Evolutionary conservation across 106 monocot species (phyloP).

Genomic region (Acorus calamus): DNA sequence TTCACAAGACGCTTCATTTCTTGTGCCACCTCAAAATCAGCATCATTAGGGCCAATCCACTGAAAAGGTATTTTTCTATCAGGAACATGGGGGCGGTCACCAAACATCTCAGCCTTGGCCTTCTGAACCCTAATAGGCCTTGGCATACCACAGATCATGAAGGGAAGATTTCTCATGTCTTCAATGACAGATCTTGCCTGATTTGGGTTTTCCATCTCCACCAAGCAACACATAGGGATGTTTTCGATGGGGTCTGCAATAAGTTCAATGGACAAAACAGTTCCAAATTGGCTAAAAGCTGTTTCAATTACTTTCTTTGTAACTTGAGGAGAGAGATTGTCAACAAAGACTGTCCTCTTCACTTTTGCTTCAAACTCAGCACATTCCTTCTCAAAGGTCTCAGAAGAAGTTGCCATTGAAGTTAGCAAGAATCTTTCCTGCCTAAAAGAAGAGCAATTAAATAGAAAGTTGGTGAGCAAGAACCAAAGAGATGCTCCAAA

Average conservation of each 20-base stretch:
- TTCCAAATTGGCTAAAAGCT: constrained; percentile 66
- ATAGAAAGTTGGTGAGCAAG: too few relatives aligned
- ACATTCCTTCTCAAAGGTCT: constrained; percentile 27
- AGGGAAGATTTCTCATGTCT: constrained; percentile 47
- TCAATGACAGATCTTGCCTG: constrained; percentile 33
- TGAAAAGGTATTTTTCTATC: constrained; percentile 42
- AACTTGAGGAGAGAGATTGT: constrained; percentile 66
- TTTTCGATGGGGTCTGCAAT: constrained; percentile 44
- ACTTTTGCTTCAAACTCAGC: constrained; percentile 69
- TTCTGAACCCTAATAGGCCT: constrained; percentile 48
- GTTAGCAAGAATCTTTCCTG: too few relatives aligned
- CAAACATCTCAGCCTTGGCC: constrained; percentile 63
- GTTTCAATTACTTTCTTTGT: constrained; percentile 37
- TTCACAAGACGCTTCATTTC: constrained; percentile 36
- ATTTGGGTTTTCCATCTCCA: constrained; percentile 64
- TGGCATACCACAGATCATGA: constrained; percentile 86
- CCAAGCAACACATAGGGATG: constrained; percentile 60
- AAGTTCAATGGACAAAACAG: constrained; percentile 41
- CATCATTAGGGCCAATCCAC: constrained; percentile 44
- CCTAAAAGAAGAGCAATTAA: too few relatives aligned
- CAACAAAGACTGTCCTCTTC: constrained; percentile 65
- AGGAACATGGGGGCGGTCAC: constrained; percentile 52
- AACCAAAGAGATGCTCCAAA: too few relatives aligned
- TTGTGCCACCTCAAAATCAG: constrained; percentile 40
- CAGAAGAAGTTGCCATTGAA: too few relatives aligned